Percentiles rank a stretch among this genome's conserved stretches.
Conservation (phyloP, 2,329 filamentous ascomycete genomes). For the Talaromyces albobiverticillius region DNA sequence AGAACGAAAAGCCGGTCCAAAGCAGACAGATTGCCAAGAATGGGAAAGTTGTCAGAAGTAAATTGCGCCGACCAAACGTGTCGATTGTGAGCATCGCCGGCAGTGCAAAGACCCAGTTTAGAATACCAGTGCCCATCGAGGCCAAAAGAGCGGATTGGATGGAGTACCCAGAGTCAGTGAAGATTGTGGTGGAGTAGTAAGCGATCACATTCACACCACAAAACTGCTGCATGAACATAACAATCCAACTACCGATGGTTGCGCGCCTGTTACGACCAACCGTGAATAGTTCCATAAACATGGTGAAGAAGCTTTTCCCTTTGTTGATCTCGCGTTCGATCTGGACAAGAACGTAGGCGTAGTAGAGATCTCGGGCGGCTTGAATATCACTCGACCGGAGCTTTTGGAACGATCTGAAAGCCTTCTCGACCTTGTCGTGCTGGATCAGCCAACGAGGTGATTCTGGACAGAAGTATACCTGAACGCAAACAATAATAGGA, state of each 20-base stretch:
- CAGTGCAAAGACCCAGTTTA: conserved; percentile 65
- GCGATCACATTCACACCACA: conserved; percentile 57
- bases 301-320: conserved; percentile 50
- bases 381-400: conserved; percentile 52
- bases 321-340: conserved; percentile 56
- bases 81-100: conserved; percentile 66
- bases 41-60: conserved; percentile 62
- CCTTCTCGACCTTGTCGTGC: conserved; percentile 43
- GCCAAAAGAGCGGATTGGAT: conserved; percentile 55
- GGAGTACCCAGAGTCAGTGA: conserved; percentile 53
- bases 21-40: conserved; percentile 53
- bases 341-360: conserved; percentile 57
- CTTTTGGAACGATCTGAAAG: conserved; percentile 48
- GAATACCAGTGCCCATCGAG: conserved; percentile 62
- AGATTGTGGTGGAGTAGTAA: conserved; percentile 63
- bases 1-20: conserved; percentile 52
- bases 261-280: conserved; percentile 63
- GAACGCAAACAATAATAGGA: conserved; percentile 54
- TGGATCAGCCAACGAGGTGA: conserved; percentile 52
- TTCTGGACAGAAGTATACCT: conserved; percentile 66
- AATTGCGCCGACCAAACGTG: conserved; percentile 61
- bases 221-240: conserved; percentile 53
- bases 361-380: conserved; percentile 57
- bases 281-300: conserved; percentile 58
- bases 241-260: conserved; percentile 55